A percentile compares a stretch with the other conserved stretches of the same genome.
Conservation (phyloP, 805 yeast species). For the Candida vartiovaarae region DNA sequence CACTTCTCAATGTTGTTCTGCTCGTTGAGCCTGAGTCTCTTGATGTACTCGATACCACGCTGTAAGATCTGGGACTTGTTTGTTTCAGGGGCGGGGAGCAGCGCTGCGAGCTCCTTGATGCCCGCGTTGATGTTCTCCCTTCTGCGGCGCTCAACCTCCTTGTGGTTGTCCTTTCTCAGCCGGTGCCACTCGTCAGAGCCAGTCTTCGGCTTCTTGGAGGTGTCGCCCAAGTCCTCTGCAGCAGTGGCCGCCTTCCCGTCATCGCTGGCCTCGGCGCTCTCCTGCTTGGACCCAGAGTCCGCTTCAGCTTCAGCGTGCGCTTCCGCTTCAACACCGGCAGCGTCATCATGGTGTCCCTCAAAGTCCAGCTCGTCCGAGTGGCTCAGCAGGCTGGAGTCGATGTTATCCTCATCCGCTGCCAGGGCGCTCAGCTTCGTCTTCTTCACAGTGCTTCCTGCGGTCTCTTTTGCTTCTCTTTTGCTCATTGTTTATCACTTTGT, state of each 20-base stretch:
- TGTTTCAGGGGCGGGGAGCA: conserved; percentile 77
- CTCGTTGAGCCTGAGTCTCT: conserved; percentile 84
- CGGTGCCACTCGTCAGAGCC: conserved; percentile 84
- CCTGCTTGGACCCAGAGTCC: conserved; percentile 2
- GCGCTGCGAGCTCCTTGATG: conserved; percentile 68
- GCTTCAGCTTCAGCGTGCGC: neutral
- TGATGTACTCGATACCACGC: conserved; percentile 86
- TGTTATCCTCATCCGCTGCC: conserved; percentile 9
- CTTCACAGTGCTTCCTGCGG: conserved; percentile 1
- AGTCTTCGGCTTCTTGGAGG: conserved; percentile 44
- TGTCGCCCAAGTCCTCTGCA: conserved; percentile 14
- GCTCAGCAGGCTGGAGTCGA: conserved; percentile 19
- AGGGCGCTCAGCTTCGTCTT: neutral
- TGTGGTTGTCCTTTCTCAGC: conserved; percentile 83
- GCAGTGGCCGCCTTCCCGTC: neutral
- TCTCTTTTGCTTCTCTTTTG: conserved; percentile 1
- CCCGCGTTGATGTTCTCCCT: conserved; percentile 84
- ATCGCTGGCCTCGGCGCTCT: neutral
- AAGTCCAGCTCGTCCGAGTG: conserved; percentile 10
- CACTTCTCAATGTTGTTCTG: conserved; percentile 86
- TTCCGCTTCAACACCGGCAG: neutral
- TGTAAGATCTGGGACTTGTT: conserved; percentile 87
- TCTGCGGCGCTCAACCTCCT: conserved; percentile 91
- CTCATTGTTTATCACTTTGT: neutral
- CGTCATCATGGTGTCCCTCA: neutral